phyloP scores from a whole-genome alignment of 2,329 filamentous ascomycete genomes.

The Diplodia scrobiculata region DNA sequence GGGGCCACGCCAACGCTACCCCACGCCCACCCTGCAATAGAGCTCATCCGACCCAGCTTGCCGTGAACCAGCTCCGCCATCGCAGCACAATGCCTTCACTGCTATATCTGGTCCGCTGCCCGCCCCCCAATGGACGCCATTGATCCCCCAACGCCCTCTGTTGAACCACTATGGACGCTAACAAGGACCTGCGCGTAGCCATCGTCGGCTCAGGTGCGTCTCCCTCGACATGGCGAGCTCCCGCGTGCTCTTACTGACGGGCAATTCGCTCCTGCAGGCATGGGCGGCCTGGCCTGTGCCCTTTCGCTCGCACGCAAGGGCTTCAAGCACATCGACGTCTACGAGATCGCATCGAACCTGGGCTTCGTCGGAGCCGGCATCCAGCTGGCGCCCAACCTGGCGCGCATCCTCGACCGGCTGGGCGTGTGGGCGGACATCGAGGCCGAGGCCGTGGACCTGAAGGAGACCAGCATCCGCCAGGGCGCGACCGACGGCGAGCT shows the following conservation, averaged over 20 bases:
- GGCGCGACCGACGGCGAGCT: slow-evolving; percentile 70
- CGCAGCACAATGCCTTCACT: neutral
- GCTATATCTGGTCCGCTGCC: slow-evolving; percentile 12
- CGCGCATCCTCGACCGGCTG: slow-evolving; percentile 70
- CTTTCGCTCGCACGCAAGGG: slow-evolving; percentile 75
- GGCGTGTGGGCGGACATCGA: slow-evolving; percentile 73
- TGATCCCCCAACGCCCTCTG: neutral
- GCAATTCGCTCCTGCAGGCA: slow-evolving; percentile 56
- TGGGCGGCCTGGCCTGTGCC: slow-evolving; percentile 74
- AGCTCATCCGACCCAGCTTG: slow-evolving; percentile 1
- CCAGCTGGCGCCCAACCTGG: slow-evolving; percentile 81
- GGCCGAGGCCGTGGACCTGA: slow-evolving; percentile 69
- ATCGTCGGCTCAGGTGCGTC: slow-evolving; percentile 27
- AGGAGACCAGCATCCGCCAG: slow-evolving; percentile 72
- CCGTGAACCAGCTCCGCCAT: slow-evolving; percentile 5
- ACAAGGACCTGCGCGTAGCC: slow-evolving; percentile 26
- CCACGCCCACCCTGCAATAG: neutral
- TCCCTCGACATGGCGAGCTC: neutral
- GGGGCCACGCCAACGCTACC: neutral
- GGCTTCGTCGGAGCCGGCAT: slow-evolving; percentile 85
- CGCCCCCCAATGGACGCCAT: slow-evolving; percentile 17
- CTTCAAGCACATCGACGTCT: slow-evolving; percentile 72
- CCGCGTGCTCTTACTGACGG: neutral
- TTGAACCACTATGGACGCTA: slow-evolving; percentile 6
- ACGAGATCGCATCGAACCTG: slow-evolving; percentile 70